Evolutionary conservation across 1,284 basidiomycete genomes (phyloP).

Genomic region (Takashimella koratensis): DNA sequence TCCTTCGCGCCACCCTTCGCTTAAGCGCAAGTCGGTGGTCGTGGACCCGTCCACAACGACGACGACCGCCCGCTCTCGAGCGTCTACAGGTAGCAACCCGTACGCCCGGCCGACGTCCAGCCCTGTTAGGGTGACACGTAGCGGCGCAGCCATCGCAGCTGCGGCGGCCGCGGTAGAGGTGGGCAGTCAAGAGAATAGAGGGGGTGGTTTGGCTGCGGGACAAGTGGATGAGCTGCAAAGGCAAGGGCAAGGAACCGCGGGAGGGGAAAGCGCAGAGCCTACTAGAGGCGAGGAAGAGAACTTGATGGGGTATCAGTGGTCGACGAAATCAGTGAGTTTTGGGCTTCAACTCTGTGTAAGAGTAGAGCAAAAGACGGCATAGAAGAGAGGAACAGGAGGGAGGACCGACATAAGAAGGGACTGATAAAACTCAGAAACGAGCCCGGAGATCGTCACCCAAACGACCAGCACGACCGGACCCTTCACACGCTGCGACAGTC

Average conservation of each 20-base stretch:
- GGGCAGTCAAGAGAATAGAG: too few species aligned
- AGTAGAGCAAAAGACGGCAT: too few species aligned
- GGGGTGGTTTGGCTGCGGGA: not conserved
- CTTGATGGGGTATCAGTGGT: conserved; percentile 27
- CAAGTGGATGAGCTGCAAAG: not conserved
- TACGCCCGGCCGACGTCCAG: too few species aligned
- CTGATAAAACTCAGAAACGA: conserved; percentile 13
- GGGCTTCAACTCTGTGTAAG: not conserved
- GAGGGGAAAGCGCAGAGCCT: conserved; percentile 15
- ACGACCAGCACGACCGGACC: not conserved
- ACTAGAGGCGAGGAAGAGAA: conserved; percentile 37
- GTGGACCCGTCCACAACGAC: too few species aligned
- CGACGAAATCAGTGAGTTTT: conserved; percentile 8
- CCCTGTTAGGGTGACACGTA: not conserved
- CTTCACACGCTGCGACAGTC: not conserved
- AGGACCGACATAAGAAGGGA: too few species aligned
- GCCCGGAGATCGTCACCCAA: conserved; percentile 8
- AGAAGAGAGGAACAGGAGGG: too few species aligned
- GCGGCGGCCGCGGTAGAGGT: not conserved
- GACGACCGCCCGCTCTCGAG: too few species aligned
- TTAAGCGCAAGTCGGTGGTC: too few species aligned
- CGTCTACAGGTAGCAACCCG: too few species aligned
- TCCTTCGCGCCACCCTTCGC: too few species aligned
- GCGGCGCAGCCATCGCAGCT: not conserved
- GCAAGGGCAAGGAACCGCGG: not conserved